phyloP scores from a whole-genome alignment of 1,139 yeast species.

The Debaryomyces robertsiae region DNA sequence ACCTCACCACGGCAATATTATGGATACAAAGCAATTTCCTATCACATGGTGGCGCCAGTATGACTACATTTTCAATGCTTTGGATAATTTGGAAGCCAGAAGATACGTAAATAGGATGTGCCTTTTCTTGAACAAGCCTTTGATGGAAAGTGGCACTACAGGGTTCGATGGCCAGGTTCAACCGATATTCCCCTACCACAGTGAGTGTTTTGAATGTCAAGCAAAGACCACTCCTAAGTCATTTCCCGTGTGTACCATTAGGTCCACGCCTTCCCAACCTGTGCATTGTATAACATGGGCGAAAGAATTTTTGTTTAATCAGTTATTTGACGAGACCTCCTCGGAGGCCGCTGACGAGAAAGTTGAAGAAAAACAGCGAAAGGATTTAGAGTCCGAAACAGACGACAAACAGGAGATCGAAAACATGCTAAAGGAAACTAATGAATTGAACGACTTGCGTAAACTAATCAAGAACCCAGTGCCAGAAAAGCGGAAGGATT shows the following conservation, averaged over 20 bases:
- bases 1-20: constrained; percentile 87
- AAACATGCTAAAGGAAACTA: constrained; percentile 69
- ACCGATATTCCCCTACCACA: constrained; percentile 78
- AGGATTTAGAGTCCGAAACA: constrained; percentile 52
- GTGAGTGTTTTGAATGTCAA: constrained; percentile 94
- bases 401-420: constrained; percentile 68
- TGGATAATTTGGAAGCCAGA: constrained; percentile 92
- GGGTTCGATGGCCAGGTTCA: constrained; percentile 94
- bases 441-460: constrained; percentile 71
- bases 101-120: constrained; percentile 85
- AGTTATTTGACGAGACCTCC: constrained; percentile 63
- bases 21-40: constrained; percentile 73
- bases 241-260: constrained; percentile 93
- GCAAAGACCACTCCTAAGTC: constrained; percentile 86
- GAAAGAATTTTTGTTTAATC: constrained; percentile 81
- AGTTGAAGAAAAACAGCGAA: constrained; percentile 14
- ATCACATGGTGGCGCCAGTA: constrained; percentile 82
- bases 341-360: constrained; percentile 32
- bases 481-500: constrained; percentile 20
- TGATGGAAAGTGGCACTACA: constrained; percentile 93
- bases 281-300: constrained; percentile 98
- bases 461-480: constrained; percentile 40
- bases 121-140: constrained; percentile 68
- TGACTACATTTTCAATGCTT: constrained; percentile 80
- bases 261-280: constrained; percentile 96